These are phyloP conservation scores for Calonectria crousiana DNA, from an alignment of 2,329 filamentous ascomycete species.

Conservation along the genomic window DNA sequence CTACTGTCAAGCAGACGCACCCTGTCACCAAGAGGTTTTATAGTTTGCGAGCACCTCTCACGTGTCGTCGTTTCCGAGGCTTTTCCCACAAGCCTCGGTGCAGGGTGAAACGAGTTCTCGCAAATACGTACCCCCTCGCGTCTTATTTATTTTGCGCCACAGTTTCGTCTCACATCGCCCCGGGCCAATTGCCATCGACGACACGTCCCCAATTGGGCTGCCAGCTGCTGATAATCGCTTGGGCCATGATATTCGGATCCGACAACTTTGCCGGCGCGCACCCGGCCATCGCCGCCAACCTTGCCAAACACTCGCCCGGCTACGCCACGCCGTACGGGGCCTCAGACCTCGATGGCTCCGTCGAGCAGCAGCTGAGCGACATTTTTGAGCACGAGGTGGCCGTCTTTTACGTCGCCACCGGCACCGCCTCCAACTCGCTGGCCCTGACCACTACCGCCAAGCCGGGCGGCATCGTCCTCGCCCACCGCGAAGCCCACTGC, in stretches of 20 bases:
- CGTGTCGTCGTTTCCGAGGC: not conserved
- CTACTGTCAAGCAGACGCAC: not conserved
- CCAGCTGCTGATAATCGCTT: not conserved
- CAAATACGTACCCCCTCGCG: not conserved
- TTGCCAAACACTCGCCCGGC: constrained; percentile 2
- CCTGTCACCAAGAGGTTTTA: not conserved
- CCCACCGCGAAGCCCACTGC: constrained; percentile 1
- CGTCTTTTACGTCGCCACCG: constrained; percentile 11
- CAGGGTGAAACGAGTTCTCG: not conserved
- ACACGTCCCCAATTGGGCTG: not conserved
- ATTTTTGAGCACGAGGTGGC: constrained; percentile 10
- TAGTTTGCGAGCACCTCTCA: not conserved
- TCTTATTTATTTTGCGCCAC: not conserved
- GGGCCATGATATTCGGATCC: constrained; percentile 10
- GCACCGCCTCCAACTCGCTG: constrained; percentile 9
- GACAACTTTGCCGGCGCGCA: constrained; percentile 15
- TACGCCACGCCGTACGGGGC: not conserved
- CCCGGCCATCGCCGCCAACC: constrained; percentile 1
- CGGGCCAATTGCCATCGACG: not conserved
- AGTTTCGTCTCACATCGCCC: not conserved
- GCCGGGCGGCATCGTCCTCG: constrained; percentile 6
- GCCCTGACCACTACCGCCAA: constrained; percentile 2
- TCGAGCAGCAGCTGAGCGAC: not conserved
- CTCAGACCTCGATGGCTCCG: not conserved
- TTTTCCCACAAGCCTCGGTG: not conserved